Base-by-base conservation (phyloP, 2,329 filamentous ascomycete genomes). In the Arthrinium phaeospermum region DNA sequence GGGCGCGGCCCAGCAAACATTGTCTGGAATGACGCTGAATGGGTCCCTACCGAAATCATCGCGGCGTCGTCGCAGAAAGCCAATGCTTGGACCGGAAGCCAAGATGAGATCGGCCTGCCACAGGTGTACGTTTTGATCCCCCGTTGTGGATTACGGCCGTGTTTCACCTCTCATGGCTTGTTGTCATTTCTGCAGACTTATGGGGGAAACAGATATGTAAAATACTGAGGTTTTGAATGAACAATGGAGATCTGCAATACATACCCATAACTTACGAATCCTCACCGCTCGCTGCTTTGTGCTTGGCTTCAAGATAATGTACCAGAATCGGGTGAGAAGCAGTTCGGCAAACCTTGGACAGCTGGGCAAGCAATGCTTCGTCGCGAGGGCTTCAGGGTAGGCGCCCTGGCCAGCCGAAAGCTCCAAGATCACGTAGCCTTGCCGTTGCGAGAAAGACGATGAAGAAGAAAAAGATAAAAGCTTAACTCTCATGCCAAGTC, bases 101-200 rank as follows among this genome's bases (percentile, higher is more conserved):
- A 79, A 80, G 78, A 61, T 49, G 72, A 73, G 70, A 78, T 77
- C 78, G 78, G 74, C 75, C 75, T 73, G 73, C 72, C 73, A 73
- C 77, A 75, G 69, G 78, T 75, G 68, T 74, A 72, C 72, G 80
- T 81, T 80, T 81, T 75, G 78, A 75, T 74, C 76, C 75, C 71
- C 34, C 67, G 72, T 73, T 75, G 75, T 76, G 77, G 79, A 76
- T 76, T 76, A 77, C 76, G 76, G 76, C 76, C 77, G 74, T 76
- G 83, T 84, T 84, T 84, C 82, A 83, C 75, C 75, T 76, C 72
- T 76, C 72, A 70, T 57, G 45, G 67, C 41, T 47, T n/a, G 34
- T 49, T 68, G 24, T 37, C 27, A 37, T 30, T 37, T 49, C n/a
- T 69, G 67, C 45, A 45, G 47, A 27, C 45, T 69, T 34, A 34